These are phyloP conservation scores for Phlyctochytrium planicorne DNA, from an alignment of 192 early-diverging fungal species.

Conservation along the genomic window DNA sequence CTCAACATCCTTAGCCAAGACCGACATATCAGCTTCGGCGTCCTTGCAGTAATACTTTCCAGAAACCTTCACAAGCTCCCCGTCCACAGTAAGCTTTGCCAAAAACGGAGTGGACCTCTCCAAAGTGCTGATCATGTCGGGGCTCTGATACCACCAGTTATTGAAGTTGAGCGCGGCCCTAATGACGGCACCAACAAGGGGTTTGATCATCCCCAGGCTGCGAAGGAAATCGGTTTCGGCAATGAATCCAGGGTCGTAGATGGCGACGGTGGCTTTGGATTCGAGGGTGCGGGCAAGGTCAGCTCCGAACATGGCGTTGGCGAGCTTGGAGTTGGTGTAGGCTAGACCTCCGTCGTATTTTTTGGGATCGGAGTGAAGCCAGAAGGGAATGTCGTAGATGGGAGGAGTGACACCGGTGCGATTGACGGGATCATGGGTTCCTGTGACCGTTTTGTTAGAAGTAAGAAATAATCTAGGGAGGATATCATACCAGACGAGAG, in stretches of 20 bases:
- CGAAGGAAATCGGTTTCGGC: not conserved
- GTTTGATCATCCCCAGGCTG: not conserved
- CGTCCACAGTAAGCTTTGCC: not conserved
- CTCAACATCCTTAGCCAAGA: not conserved
- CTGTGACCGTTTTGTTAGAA: not conserved
- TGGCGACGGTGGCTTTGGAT: not conserved
- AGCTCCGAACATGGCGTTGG: not conserved
- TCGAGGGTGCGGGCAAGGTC: not conserved
- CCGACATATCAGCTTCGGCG: not conserved
- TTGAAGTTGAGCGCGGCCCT: not conserved
- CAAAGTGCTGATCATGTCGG: not conserved
- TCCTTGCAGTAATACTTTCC: not conserved
- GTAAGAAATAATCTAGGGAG: not conserved
- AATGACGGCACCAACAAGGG: not conserved
- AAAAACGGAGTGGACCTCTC: not conserved
- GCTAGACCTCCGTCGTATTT: not conserved
- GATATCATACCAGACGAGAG: not conserved
- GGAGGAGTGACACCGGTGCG: not conserved
- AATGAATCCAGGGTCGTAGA: not conserved
- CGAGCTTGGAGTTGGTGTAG: not conserved
- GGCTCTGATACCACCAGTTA: not conserved
- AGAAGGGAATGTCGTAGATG: not conserved
- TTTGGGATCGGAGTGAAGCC: not conserved
- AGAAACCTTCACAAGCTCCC: not conserved
- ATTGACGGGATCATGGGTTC: not conserved